Evolutionary conservation across 2,329 filamentous ascomycete species (phyloP).

Genomic region (Colletotrichum caudatum): DNA sequence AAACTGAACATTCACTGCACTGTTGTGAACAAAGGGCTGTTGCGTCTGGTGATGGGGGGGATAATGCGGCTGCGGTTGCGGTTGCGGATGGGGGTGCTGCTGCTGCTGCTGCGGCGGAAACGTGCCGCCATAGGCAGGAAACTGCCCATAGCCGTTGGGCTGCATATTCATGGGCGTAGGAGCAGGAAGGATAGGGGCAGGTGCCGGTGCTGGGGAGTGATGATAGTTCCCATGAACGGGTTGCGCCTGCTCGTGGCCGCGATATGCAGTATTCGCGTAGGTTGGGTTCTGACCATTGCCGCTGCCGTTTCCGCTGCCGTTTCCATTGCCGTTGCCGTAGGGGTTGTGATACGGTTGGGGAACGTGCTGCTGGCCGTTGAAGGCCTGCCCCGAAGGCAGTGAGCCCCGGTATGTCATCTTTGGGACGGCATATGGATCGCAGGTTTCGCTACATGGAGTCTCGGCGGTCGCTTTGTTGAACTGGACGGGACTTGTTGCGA

Average conservation of each 20-base stretch:
- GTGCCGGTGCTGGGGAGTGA: slow-evolving; percentile 46
- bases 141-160: slow-evolving; percentile 40
- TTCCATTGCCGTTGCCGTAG: slow-evolving; percentile 41
- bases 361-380: slow-evolving; percentile 52
- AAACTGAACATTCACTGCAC: slow-evolving; percentile 31
- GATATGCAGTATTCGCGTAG: slow-evolving; percentile 39
- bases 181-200: slow-evolving; percentile 46
- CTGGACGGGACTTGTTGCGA: slow-evolving; percentile 34
- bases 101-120: slow-evolving; percentile 46
- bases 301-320: slow-evolving; percentile 24
- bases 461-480: slow-evolving; percentile 33
- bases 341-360: slow-evolving; percentile 35
- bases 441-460: slow-evolving; percentile 31
- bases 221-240: slow-evolving; percentile 46
- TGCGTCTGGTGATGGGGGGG: slow-evolving; percentile 29
- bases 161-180: slow-evolving; percentile 44
- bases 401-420: slow-evolving; percentile 53
- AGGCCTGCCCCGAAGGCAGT: slow-evolving; percentile 56
- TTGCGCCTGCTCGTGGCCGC: slow-evolving; percentile 46
- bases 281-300: slow-evolving; percentile 41
- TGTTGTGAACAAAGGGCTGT: slow-evolving; percentile 29
- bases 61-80: slow-evolving; percentile 36
- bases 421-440: slow-evolving; percentile 44
- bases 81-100: slow-evolving; percentile 49
- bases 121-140: slow-evolving; percentile 43